These are phyloP conservation scores for Saccharomycopsis fodiens DNA, from an alignment of 805 yeast species.

Conservation along the genomic window DNA sequence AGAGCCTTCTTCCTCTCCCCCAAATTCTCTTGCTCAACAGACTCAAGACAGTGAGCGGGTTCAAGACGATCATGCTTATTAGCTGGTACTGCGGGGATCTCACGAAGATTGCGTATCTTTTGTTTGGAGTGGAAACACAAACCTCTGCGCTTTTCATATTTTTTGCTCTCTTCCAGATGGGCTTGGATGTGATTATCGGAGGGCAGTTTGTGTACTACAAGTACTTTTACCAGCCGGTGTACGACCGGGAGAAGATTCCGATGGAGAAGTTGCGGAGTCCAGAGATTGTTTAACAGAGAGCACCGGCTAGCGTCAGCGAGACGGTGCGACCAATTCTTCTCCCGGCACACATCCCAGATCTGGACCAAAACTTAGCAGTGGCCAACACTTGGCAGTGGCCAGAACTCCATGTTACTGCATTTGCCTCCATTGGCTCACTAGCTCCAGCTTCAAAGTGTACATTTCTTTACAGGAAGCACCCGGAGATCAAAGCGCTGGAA, in stretches of 20 bases:
- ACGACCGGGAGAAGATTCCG: slow-evolving; percentile 7
- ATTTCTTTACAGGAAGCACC: too few species aligned
- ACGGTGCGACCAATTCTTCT: too few species aligned
- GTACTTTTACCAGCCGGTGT: slow-evolving; percentile 26
- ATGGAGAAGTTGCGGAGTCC: neutral
- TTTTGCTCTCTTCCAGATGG: slow-evolving; percentile 74
- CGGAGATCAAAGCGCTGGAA: too few species aligned
- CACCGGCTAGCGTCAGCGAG: too few species aligned
- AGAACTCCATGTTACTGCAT: too few species aligned
- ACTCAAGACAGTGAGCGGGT: slow-evolving; percentile 65
- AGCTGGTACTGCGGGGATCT: slow-evolving; percentile 90
- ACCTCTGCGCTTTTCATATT: slow-evolving; percentile 56
- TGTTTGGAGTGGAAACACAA: slow-evolving; percentile 63
- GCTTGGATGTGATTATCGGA: slow-evolving; percentile 63
- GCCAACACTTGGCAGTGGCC: too few species aligned
- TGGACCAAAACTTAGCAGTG: too few species aligned
- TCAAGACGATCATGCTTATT: slow-evolving; percentile 62
- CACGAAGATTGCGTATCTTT: slow-evolving; percentile 62
- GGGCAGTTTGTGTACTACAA: slow-evolving; percentile 64
- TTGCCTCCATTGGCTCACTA: too few species aligned
- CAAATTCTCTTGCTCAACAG: slow-evolving; percentile 66
- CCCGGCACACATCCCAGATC: too few species aligned
- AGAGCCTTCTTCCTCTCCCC: slow-evolving; percentile 67
- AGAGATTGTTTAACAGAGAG: neutral
- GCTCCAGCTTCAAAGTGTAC: too few species aligned